Evolutionary conservation across 352 stramenopile species (phyloP).

Genomic region (Pythium aquatile): DNA sequence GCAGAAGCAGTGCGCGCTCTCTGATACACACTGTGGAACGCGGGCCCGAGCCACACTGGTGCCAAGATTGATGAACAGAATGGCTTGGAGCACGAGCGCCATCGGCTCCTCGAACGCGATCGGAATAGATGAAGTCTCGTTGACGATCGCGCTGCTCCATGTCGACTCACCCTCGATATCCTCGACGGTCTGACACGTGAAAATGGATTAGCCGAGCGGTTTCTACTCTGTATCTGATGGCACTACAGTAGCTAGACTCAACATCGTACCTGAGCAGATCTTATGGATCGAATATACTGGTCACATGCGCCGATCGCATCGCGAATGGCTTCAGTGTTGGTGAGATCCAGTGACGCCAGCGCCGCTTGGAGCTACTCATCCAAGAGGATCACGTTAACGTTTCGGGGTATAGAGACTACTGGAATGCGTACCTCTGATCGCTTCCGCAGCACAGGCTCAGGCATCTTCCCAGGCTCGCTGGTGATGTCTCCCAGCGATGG

Average conservation of each 20-base stretch:
- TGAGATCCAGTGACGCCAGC: slow-evolving; percentile 15
- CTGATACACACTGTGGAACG: slow-evolving; percentile 12
- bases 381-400: not conserved
- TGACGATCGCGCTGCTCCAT: slow-evolving; percentile 19
- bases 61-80: slow-evolving; percentile 30
- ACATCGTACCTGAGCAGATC: slow-evolving; percentile 14
- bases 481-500: slow-evolving; percentile 18
- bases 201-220: not conserved
- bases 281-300: slow-evolving; percentile 20
- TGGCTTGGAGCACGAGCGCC: slow-evolving; percentile 29
- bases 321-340: slow-evolving; percentile 3
- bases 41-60: slow-evolving; percentile 17
- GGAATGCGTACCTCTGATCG: slow-evolving; percentile 9
- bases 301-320: slow-evolving; percentile 19
- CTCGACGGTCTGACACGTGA: not conserved
- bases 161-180: slow-evolving; percentile 6
- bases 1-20: slow-evolving; percentile 17
- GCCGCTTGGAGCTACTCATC: slow-evolving; percentile 2
- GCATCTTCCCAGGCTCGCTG: slow-evolving; percentile 6
- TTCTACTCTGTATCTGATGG: too few species aligned
- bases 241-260: too few species aligned
- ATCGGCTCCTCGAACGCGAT: slow-evolving; percentile 39
- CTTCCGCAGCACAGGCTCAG: slow-evolving; percentile 15
- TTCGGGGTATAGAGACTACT: too few species aligned
- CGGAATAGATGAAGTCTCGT: slow-evolving; percentile 16